Base-by-base conservation (phyloP, 1,284 basidiomycete genomes). In the Inonotus obliquus region DNA sequence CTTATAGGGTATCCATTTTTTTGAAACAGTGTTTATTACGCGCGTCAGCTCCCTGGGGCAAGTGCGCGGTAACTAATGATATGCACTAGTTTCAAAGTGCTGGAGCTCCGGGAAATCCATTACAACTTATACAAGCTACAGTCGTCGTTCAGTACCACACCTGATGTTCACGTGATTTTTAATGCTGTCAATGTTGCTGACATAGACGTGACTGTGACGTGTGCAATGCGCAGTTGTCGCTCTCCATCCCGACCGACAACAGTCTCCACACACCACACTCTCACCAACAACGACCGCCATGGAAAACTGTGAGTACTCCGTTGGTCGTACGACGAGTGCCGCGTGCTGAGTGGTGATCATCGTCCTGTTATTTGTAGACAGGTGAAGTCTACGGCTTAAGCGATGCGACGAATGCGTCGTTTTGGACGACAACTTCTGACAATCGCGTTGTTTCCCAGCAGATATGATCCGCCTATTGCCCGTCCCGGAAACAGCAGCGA, bases 401-500 rank as follows among this genome's bases (percentile, higher is more conserved):
- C 45, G 48, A 49, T 14, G 32, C 32, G 35, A 44, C 53, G 21
- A 21, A 27, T 27, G 10, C 51, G 51, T 52, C 32, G 51, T 38
- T 45, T 10, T 7, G 19, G 23, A 23, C 48, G 48, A 57, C 54
- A 19, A 55, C n/a, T 7, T 55, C 35, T 57, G 41, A 57, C 54
- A 32, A 21, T 37, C 5, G 45, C 7, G 51, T 35, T 35, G 13
- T 58, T 49, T 21, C 32, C 19, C n/a, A 38, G 23, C 45, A 63
- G 62, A 63, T 63, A 63, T 47, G 62, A 63, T 47, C 62, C 62
- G 19, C 56, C 60, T 45, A 45, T 60, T 1, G 59, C 62, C n/a
- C 53, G 53, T 27, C 23, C 47, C 23, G 59, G 55, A 41, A 35
- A 45, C 57, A 55, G 57, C 51, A 57, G 47, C 32, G 57, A 57